Evolutionary conservation across 2,329 filamentous ascomycete genomes (phyloP).

Genomic region (Clathrospora elynae): DNA sequence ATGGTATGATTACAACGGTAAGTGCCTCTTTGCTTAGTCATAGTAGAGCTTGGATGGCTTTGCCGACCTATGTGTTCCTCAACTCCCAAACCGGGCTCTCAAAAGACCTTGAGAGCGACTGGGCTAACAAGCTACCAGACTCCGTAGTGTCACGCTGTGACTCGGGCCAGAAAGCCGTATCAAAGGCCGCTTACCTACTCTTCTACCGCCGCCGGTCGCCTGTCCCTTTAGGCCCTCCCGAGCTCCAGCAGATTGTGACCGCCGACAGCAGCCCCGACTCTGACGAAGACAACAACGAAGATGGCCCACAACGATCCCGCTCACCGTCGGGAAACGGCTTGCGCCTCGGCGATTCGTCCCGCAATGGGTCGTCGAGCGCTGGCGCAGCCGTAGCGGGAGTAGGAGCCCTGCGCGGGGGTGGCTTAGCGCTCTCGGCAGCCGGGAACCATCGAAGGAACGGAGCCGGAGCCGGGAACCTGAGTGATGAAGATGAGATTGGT

Average conservation of each 20-base stretch:
- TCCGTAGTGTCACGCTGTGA: slow-evolving; percentile 69
- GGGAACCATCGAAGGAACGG: slow-evolving; percentile 42
- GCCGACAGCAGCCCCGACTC: slow-evolving; percentile 56
- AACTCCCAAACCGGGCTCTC: too few species aligned
- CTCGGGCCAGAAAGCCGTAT: slow-evolving; percentile 68
- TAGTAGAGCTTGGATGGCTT: too few species aligned
- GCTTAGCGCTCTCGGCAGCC: slow-evolving; percentile 40
- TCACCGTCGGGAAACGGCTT: slow-evolving; percentile 77
- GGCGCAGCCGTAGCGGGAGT: slow-evolving; percentile 75
- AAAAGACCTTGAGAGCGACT: not conserved
- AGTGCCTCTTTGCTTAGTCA: slow-evolving; percentile 1
- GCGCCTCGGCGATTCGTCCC: slow-evolving; percentile 87
- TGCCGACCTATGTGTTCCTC: too few species aligned
- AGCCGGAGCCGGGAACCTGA: slow-evolving; percentile 43
- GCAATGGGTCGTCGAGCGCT: slow-evolving; percentile 89
- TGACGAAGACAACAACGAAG: slow-evolving; percentile 47
- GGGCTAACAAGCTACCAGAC: slow-evolving; percentile 60
- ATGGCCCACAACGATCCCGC: slow-evolving; percentile 44
- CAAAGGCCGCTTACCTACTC: slow-evolving; percentile 82
- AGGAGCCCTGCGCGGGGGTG: slow-evolving; percentile 46
- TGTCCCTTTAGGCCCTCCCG: slow-evolving; percentile 76
- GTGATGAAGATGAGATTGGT: slow-evolving; percentile 29
- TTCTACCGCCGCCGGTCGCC: slow-evolving; percentile 91
- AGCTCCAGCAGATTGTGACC: slow-evolving; percentile 71
- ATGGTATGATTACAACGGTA: slow-evolving; percentile 98